These are phyloP conservation scores for Leishmania lainsoni DNA, from an alignment of 208 protist species.

Conservation along the genomic window DNA sequence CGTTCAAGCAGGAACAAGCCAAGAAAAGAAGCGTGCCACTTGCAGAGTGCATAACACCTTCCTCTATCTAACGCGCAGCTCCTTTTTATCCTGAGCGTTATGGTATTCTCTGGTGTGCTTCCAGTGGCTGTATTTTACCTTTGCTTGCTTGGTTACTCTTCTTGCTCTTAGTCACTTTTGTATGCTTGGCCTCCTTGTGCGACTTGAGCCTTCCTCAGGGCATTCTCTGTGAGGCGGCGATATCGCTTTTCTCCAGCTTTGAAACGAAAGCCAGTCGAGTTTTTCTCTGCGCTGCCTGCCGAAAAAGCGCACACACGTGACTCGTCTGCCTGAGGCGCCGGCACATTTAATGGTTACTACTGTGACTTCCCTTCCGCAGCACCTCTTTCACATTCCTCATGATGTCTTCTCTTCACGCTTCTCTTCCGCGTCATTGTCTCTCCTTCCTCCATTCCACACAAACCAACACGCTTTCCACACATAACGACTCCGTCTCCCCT, in stretches of 20 bases:
- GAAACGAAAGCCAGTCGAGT: not conserved
- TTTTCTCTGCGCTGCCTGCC: not conserved
- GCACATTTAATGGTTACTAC: not conserved
- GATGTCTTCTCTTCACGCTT: not conserved
- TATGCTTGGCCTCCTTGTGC: not conserved
- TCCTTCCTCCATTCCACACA: not conserved
- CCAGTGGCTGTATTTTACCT: not conserved
- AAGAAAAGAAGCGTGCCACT: not conserved
- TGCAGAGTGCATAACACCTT: not conserved
- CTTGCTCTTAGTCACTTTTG: not conserved
- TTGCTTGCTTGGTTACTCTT: not conserved
- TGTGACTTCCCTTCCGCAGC: not conserved
- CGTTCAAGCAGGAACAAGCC: not conserved
- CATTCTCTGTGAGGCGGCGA: not conserved
- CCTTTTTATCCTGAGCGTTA: not conserved
- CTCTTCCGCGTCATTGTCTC: not conserved
- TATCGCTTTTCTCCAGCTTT: not conserved
- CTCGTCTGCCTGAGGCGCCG: not conserved
- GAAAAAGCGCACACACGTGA: not conserved
- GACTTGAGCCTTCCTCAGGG: not conserved
- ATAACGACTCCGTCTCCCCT: not conserved
- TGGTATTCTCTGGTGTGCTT: not conserved
- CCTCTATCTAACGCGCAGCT: not conserved
- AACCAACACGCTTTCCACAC: not conserved
- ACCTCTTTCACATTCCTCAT: slow-evolving; percentile 1